Base-by-base conservation (phyloP, 805 yeast genomes). In the Ogataea angusta region DNA sequence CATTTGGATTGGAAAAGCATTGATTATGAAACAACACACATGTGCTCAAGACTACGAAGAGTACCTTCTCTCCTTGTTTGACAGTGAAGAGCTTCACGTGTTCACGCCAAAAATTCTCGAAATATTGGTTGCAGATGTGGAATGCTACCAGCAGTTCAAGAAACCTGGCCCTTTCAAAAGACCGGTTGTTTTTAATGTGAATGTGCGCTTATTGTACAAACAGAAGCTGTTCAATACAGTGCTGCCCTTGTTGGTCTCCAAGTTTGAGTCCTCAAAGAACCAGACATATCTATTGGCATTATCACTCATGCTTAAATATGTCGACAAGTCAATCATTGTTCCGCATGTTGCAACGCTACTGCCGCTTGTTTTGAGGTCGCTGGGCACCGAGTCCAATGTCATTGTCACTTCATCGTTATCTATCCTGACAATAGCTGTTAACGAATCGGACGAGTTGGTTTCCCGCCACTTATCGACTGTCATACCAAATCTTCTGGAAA, bases 1-100 rank as follows among this genome's bases (percentile, higher is more conserved):
- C 9, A 66, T 82, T 2, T 89, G 96, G 96, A 60, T 81, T 6
- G 64, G 80, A 15, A 89, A 87, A 59, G 90, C 85, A 0, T 66
- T 85, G 36, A 54, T 85, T 0, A 56, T 86, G 58, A 78, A 74
- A 50, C 74, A 74, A 47, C 82, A 82, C 43, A 47, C 62, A 7
- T 19, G 47, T 0, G 69, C 73, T 3, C 58, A 49, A 16, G 51
- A 49, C 24, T 63, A 51, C 34, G 67, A 70, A 51, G 60, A 51
- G 29, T 51, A 41, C 50, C 50, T 73, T 31, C 36, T 75, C 13
- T 42, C 53, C 5, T 47, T 70, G 10, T 60, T 80, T 6, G 59
- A 60, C 12, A 51, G 60, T 19, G 42, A 45, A 4, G 23, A 45
- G 3, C 36, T 59, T 5, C 76, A 80, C 3, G 14, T 47, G 1